Conservation (phyloP, 2,329 filamentous ascomycete genomes). For the Pseudophaeomoniella oleicola region DNA sequence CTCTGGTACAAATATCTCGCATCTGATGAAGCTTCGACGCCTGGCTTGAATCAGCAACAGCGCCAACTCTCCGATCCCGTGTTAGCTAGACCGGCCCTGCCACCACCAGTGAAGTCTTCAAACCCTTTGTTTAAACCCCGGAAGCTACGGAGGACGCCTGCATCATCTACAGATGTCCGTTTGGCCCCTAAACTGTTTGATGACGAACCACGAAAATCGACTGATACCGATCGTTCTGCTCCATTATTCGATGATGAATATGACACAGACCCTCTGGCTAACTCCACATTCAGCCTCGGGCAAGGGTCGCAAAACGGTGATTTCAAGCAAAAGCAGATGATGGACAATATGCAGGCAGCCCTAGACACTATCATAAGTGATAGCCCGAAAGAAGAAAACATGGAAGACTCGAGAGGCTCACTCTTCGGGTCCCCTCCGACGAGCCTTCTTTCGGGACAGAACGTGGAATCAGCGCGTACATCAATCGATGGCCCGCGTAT, state of each 20-base stretch:
- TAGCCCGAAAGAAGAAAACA: constrained; percentile 34
- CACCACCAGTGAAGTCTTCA: constrained; percentile 30
- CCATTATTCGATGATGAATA: constrained; percentile 71
- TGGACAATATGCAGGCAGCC: constrained; percentile 84
- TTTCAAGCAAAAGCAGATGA: constrained; percentile 60
- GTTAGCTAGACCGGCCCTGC: background rate
- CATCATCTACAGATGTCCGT: constrained; percentile 46
- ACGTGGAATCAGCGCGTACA: constrained; percentile 46
- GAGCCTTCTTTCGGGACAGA: constrained; percentile 26
- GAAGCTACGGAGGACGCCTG: constrained; percentile 44
- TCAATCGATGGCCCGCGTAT: constrained; percentile 43
- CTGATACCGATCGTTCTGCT: constrained; percentile 49
- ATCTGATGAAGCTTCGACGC: constrained; percentile 51
- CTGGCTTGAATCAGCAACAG: constrained; percentile 2
- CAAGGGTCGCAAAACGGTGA: constrained; percentile 47
- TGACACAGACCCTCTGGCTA: constrained; percentile 52
- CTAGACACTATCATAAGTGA: constrained; percentile 86
- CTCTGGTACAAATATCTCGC: constrained; percentile 93
- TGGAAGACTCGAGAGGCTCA: constrained; percentile 20
- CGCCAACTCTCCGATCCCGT: background rate
- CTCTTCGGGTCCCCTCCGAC: constrained; percentile 24
- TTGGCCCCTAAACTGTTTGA: constrained; percentile 29
- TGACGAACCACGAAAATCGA: constrained; percentile 44
- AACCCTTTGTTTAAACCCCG: constrained; percentile 27
- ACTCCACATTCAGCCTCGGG: constrained; percentile 69